phyloP scores from a whole-genome alignment of 352 stramenopile genomes.

The Aphanomyces stellatus region DNA sequence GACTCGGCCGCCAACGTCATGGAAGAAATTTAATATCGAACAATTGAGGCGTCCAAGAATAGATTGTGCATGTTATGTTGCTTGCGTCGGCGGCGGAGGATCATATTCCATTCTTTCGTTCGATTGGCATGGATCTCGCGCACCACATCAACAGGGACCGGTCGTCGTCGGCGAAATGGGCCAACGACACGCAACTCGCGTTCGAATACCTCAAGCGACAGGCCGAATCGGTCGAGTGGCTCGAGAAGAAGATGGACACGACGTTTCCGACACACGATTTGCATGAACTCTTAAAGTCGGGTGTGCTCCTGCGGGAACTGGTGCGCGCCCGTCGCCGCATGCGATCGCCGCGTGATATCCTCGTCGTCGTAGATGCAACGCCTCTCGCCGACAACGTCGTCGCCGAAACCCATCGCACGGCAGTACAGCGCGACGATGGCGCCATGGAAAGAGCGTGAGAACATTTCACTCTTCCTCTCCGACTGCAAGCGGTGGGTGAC shows the following conservation, averaged over 20 bases:
- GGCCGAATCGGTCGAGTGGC: background rate
- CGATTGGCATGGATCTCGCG: background rate
- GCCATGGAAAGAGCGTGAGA: constrained; percentile 78
- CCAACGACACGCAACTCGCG: background rate
- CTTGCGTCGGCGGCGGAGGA: background rate
- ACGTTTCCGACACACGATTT: background rate
- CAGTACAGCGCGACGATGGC: constrained; percentile 62
- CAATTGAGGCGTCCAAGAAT: background rate
- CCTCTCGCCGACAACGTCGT: constrained; percentile 32
- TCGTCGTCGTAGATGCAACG: constrained; percentile 31
- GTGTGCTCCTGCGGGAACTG: constrained; percentile 65
- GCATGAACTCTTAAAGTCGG: constrained; percentile 41
- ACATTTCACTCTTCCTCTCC: constrained; percentile 74
- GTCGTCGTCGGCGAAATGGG: constrained; percentile 7
- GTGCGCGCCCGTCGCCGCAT: constrained; percentile 22
- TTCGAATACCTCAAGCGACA: constrained; percentile 5
- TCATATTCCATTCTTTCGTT: background rate
- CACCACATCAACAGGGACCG: background rate
- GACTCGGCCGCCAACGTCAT: background rate
- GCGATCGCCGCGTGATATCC: background rate
- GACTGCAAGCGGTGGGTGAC: constrained; percentile 65
- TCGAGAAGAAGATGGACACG: background rate
- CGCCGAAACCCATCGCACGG: constrained; percentile 31
- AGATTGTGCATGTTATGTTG: background rate
- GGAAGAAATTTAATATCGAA: constrained; percentile 14